Evolutionary conservation across 495 filamentous ascomycete species (phyloP), one percentile per base, ranked within the genome.

Genomic region (Apiosordaria backusii): DNA sequence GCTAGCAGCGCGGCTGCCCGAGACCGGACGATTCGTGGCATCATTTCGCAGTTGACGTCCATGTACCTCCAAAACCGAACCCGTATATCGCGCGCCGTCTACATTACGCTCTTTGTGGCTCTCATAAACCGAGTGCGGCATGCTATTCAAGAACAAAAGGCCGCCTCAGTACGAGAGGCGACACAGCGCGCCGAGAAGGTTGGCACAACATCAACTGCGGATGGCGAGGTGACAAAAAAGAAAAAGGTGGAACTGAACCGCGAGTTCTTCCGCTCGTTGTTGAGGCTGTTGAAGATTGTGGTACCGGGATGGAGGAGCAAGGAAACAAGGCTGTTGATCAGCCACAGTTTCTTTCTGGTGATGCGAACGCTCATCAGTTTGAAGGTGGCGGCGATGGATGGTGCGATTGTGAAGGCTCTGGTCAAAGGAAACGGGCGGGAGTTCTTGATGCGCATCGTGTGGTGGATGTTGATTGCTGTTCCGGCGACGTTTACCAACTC

Each of bases 381-480:
- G 63, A 97, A 97, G 77, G 93, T 99, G 10, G 95, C 95, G 4
- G 95, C 96, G 77, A 86, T 99, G 82, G 95, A 99, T 76, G 95
- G 95, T 40, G 86, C 86, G 61, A 83, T 99, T 50, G 95, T 98
- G 29, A 96, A 93, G 76, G 92, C 87, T 69, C 78, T 99, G 65
- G 92, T 99, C 25, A 87, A 92, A 72, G 95, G 95, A 6, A 94
- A 88, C 70, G 95, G 95, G 21, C 93, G 85, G 77, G 92, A 96
- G 62, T 99, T 99, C 70, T 80, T 98, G 71, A 86, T 86, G 57
- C 89, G 92, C 10, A 85, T 99, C 68, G 87, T 96, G 4, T 98
- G 94, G 93, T 99, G 95, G 95, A 99, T 99, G 95, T 78, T 92
- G 68, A 94, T 99, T 70, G 93, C 95, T 54, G 83, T 99, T n/a